Conservation (phyloP, 257 asterid species). For the Nicotiana benthamiana region DNA sequence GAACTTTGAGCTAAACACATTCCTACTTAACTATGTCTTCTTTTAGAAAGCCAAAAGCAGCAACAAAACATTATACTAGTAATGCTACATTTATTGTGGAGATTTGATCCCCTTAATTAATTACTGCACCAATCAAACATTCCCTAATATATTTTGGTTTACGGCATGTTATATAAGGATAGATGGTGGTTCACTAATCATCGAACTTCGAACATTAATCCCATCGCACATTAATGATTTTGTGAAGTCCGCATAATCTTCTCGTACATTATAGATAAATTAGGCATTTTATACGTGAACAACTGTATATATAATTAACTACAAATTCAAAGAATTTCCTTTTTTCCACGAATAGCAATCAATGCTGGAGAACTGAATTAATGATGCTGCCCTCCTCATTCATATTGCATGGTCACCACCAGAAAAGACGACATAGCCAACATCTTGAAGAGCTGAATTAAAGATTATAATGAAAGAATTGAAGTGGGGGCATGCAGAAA, state of each 20-base stretch:
- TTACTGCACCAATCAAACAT: no score
- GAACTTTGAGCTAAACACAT: no score
- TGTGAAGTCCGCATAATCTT: not conserved
- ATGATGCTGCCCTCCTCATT: not conserved
- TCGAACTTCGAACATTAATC: no score
- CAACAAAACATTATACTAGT: no score
- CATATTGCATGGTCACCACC: not conserved
- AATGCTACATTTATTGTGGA: no score
- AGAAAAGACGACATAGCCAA: not conserved
- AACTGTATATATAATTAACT: not conserved
- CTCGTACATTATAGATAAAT: not conserved
- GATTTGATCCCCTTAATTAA: no score
- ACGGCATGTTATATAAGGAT: no score
- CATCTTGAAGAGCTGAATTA: not conserved
- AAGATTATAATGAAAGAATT: not conserved
- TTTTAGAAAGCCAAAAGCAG: no score
- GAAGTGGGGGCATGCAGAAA: not conserved
- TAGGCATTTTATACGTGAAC: not conserved
- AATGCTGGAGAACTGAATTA: not conserved
- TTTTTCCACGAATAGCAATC: not conserved
- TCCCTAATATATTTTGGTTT: no score
- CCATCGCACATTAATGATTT: no score
- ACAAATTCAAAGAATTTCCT: not conserved
- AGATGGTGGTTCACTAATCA: no score
- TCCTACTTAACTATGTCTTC: no score